These are phyloP conservation scores for Cladobotryum protrusum DNA, from an alignment of 2,329 filamentous ascomycete genomes.

Conservation along the genomic window DNA sequence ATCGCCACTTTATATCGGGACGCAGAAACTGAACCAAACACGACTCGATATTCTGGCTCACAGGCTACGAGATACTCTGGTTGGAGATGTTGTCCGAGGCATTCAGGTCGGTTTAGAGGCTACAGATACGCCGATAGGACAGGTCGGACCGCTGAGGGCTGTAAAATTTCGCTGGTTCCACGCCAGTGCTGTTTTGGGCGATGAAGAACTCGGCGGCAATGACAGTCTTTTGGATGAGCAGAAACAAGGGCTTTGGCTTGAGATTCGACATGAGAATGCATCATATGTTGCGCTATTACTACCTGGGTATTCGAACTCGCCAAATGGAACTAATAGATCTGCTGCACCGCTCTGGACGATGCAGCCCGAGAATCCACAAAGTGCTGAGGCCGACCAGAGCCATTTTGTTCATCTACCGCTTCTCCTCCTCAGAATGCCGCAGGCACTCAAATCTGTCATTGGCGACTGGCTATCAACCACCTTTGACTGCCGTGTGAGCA, in stretches of 20 bases:
- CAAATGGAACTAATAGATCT: neutral
- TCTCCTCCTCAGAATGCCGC: slow-evolving; percentile 50
- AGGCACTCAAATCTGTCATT: slow-evolving; percentile 42
- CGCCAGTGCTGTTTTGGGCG: slow-evolving; percentile 26
- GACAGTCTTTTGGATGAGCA: slow-evolving; percentile 17
- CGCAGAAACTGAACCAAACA: slow-evolving; percentile 29
- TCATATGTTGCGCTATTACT: slow-evolving; percentile 46
- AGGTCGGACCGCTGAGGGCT: slow-evolving; percentile 37
- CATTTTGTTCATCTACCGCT: slow-evolving; percentile 45
- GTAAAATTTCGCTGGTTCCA: slow-evolving; percentile 45
- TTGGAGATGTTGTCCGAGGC: slow-evolving; percentile 55
- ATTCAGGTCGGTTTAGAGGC: slow-evolving; percentile 47
- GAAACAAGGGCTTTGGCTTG: slow-evolving; percentile 36
- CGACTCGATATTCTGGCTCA: slow-evolving; percentile 40
- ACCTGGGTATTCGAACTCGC: slow-evolving; percentile 26
- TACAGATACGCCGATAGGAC: slow-evolving; percentile 33
- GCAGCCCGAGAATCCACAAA: slow-evolving; percentile 12
- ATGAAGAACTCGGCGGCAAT: slow-evolving; percentile 14
- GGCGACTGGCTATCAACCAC: slow-evolving; percentile 45
- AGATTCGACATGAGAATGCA: slow-evolving; percentile 48
- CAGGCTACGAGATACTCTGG: slow-evolving; percentile 47
- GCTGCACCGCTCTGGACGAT: slow-evolving; percentile 15
- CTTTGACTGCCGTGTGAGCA: slow-evolving; percentile 51
- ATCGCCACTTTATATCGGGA: slow-evolving; percentile 47
- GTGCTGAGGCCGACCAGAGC: slow-evolving; percentile 11